Evolutionary conservation across 257 asterid genomes (phyloP), one percentile per base, ranked within the genome.

Genomic region (Asclepias syriaca): DNA sequence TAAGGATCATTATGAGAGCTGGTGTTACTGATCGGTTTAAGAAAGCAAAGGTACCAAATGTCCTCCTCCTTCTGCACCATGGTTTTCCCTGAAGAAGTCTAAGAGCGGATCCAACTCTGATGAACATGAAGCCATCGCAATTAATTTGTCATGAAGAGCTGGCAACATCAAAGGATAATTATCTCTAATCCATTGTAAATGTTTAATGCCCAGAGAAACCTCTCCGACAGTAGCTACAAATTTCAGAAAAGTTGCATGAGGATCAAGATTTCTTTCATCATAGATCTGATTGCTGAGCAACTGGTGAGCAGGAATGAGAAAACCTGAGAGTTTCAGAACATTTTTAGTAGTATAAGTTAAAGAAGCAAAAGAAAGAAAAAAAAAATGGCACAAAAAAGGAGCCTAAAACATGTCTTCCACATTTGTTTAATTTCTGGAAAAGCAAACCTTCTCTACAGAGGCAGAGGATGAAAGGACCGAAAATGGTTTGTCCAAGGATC

Each of bases 381-480:
- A n/a, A 45, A 37, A 63, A 34, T 40, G 24, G 55, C 32, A 63
- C 53, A 70, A 9, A 45, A 56, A 56, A 27, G 37, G 24, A 13
- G 46, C 40, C n/a, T 6, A 66, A 66, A 29, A 29, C 32, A 66
- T 9, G 0, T 7, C 18, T 19, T 63, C 67, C 68, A n/a, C 43
- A 1, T 5, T 22, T 7, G 56, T 66, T 6, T 27, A 34, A 34
- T 22, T 69, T 64, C 54, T 6, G 7, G 22, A 34, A 39, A 46
- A 68, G 54, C 43, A 24, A 39, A 88, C 97, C 96, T 85, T 87
- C 87, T 76, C 77, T 83, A 72, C 97, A 89, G 53, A 94, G 86
- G 78, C 72, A 74, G 71, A 80, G 80, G 77, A 88, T 67, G 65
- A 89, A 84, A 49, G 81, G 22, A 68, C 71, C 69, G 69, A 88